Base-by-base conservation (phyloP, 2,329 filamentous ascomycete genomes). In the Fusarium sp. region DNA sequence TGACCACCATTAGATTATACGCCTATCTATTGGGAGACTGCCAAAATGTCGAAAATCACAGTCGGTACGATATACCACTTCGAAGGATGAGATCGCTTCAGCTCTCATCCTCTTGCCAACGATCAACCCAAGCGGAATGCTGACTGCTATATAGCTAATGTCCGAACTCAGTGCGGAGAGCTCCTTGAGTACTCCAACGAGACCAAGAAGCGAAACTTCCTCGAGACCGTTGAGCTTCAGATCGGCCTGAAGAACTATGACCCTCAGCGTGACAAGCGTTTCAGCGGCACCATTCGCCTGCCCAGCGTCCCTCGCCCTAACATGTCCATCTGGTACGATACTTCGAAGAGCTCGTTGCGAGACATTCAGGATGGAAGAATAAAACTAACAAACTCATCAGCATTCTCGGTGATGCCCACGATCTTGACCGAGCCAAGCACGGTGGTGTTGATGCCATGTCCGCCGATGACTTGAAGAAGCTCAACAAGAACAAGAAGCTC, bases 401-500 rank as follows among this genome's bases (percentile, higher is more conserved):
- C 86, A 89, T 89, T 78, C 83, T 89, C 65, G 87, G 87, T 87
- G 87, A 89, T 85, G 87, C 89, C 91, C 95, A 98, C 89, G 96
- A 99, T 90, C 97, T 99, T 82, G 96, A 99, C 85, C 94, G 96
- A 90, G 95, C 96, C 82, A 99, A 99, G 92, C 96, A 99, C 89
- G 93, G 94, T 81, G 95, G 94, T 84, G 90, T 98, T 78, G 96
- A 99, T 82, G 94, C 95, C 87, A 98, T 98, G 96, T 97, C 93
- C 80, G 86, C 93, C 76, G 96, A 99, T 80, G 96, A 99, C 86
- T 87, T 99, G 87, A 99, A 99, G 93, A 99, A 99, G 92, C 93
- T 99, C 78, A 99, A 99, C 92, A 99, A 99, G 93, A 99, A 99
- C 93, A 98, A 99, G 93, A 99, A 99, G 92, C 92, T 98, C 81